Base-by-base conservation (phyloP, 2,329 filamentous ascomycete genomes). In the Ceratocystis ficicola region DNA sequence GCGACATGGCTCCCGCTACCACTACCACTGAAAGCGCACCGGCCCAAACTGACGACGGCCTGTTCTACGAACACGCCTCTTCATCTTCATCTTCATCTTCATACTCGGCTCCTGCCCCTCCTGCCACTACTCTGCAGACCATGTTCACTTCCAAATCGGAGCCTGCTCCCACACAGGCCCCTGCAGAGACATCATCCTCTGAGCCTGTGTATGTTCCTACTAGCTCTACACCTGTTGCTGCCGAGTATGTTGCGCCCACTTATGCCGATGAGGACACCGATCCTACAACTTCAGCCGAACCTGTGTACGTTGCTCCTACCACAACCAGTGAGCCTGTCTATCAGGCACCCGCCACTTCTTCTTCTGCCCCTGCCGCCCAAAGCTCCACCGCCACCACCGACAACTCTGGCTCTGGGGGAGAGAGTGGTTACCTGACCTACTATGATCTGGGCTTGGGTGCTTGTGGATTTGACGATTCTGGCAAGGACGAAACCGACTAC, bases 341-440 rank as follows among this genome's bases (percentile, higher is more conserved):
- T 17, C 65, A 59, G 25, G 28, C 55, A n/a, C 55, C 68, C 36
- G 44, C 69, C 36, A 61, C 62, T 28, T 67, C 70, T 25, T 28
- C 64, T 63, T 48, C 36, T 60, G 50, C 63, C 50, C 62, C 25
- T n/a, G 17, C 44, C 12, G 44, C 69, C 41, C 62, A 61, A 32
- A 44, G 30, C 20, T 65, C 46, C 28, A 4, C 36, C 36, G 15
- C 36, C 3, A 41, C 36, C 3, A 15, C 36, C 10, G 36, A 41
- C 4, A 59, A 8, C 50, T 48, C 64, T 68, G 65, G 70, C 71
- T 57, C 70, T 71, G 72, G 63, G 67, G 70, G 70, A 36, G 72
- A 73, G 0, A 28, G 46, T n/a, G 89, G 89, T 68, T 82, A 91
- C 62, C 80, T 90, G 70, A 94, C 90, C 67, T 92, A 83, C 79